phyloP scores from a whole-genome alignment of 306 rosid species.

The Hylodesmum podocarpum region DNA sequence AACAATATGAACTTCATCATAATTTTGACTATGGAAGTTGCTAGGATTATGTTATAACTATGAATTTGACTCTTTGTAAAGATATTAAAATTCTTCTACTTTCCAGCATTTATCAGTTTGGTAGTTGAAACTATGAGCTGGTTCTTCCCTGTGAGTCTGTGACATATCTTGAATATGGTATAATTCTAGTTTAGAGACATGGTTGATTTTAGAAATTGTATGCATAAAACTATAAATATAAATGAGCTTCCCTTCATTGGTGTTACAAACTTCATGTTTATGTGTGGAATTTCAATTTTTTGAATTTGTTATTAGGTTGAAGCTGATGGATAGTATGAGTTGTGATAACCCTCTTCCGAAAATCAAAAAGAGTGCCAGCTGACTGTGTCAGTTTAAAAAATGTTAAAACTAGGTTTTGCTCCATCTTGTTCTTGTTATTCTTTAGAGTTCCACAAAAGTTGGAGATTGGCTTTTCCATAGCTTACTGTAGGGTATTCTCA shows the following conservation, averaged over 20 bases:
- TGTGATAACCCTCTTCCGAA: neutral
- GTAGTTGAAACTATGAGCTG: neutral
- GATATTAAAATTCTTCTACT: neutral
- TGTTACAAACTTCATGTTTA: neutral
- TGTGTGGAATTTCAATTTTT: neutral
- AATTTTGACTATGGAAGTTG: neutral
- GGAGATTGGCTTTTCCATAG: slow-evolving; percentile 2
- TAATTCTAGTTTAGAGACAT: neutral
- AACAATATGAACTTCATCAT: neutral
- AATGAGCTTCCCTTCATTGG: neutral
- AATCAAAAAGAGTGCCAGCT: neutral
- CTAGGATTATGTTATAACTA: neutral
- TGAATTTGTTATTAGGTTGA: neutral
- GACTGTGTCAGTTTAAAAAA: neutral
- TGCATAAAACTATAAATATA: neutral
- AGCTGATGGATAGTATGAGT: neutral
- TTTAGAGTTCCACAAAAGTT: neutral
- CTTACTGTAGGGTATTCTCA: slow-evolving; percentile 15
- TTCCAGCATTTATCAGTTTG: neutral
- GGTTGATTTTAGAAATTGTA: slow-evolving; percentile 3
- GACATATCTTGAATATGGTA: neutral
- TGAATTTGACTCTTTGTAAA: slow-evolving; percentile 3
- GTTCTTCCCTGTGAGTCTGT: neutral
- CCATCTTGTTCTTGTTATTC: neutral
- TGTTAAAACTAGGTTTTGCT: neutral